Evolutionary conservation across 2,329 filamentous ascomycete species (phyloP), one percentile per base, ranked within the genome.

Genomic region (Aspergillus uvarum): DNA sequence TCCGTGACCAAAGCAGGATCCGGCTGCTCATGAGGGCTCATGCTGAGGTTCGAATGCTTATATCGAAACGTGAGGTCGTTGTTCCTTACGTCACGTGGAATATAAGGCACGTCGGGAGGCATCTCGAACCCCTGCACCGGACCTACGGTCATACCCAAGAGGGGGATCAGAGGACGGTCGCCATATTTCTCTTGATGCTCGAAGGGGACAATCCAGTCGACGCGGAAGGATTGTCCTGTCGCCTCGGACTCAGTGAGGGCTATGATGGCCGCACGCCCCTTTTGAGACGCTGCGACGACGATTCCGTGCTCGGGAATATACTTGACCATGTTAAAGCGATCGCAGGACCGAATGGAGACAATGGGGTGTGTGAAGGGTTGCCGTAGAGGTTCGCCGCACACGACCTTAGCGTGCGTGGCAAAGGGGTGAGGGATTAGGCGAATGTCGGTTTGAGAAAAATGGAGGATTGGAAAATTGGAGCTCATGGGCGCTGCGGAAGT

Each of bases 281-380:
- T 81, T 51, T 86, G 85, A 1, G 82, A 83, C 0, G 80, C 86
- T 2, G 85, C 76, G 26, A 87, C 71, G 29, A 88, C 80, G 50
- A 87, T 73, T 3, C 85, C 85, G 5, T 87, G 75, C 42, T 86
- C 81, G 0, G 85, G 83, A 16, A 89, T 81, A 54, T 86, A 81
- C 12, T 81, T 79, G 24, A 81, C 74, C 79, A 86, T 82, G 68
- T 85, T 87, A 42, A 87, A 78, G 7, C 86, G 82, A 60, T 85
- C 81, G 50, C 69, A 75, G 50, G 64, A 54, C 19, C 61, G 58
- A 32, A 70, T 67, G 21, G 68, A 67, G 1, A 66, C 63, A 8
- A 68, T 60, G 51, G 66, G 63, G 49, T 65, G 70, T 35, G 64
- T 64, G 57, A 71, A 66, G 53, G 55, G 69, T 62, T 73, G 72